These are phyloP conservation scores for Nemania serpens DNA, from an alignment of 2,329 filamentous ascomycete species.

Conservation along the genomic window DNA sequence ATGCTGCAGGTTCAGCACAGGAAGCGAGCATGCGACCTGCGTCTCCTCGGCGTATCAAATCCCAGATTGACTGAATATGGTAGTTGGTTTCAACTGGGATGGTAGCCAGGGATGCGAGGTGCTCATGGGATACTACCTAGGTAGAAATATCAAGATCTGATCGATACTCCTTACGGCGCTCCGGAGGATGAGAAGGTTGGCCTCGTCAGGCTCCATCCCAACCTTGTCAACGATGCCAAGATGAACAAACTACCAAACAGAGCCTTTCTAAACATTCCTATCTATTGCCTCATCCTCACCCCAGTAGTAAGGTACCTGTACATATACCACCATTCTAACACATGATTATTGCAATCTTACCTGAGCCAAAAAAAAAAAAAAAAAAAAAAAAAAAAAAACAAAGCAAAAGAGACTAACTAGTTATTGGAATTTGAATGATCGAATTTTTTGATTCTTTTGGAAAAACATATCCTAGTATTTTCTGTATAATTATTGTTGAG, in stretches of 20 bases:
- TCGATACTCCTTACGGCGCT: not conserved
- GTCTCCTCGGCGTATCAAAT: slow-evolving; percentile 10
- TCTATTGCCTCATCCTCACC: slow-evolving; percentile 1
- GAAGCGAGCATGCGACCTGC: not conserved
- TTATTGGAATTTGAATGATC: no score
- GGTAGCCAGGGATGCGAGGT: slow-evolving; percentile 1
- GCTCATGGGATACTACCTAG: not conserved
- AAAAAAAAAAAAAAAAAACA: no score
- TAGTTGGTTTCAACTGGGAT: not conserved
- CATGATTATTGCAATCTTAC: no score
- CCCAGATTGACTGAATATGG: not conserved
- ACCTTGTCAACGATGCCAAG: slow-evolving; percentile 10
- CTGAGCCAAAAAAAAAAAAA: no score
- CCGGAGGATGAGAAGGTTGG: not conserved
- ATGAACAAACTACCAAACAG: not conserved
- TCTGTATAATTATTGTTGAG: no score
- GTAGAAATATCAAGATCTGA: not conserved
- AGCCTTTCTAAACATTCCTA: slow-evolving; percentile 10
- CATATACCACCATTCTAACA: no score
- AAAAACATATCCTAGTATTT: no score
- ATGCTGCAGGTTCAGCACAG: slow-evolving; percentile 10
- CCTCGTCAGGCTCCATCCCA: slow-evolving; percentile 15
- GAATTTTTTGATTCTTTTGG: no score
- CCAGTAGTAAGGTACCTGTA: not conserved
- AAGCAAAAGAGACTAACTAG: no score